Percentiles rank a stretch among this genome's conserved stretches.
Evolutionary conservation across 768 basidiomycete species (phyloP).

Genomic region (Tricholoma matsutake): DNA sequence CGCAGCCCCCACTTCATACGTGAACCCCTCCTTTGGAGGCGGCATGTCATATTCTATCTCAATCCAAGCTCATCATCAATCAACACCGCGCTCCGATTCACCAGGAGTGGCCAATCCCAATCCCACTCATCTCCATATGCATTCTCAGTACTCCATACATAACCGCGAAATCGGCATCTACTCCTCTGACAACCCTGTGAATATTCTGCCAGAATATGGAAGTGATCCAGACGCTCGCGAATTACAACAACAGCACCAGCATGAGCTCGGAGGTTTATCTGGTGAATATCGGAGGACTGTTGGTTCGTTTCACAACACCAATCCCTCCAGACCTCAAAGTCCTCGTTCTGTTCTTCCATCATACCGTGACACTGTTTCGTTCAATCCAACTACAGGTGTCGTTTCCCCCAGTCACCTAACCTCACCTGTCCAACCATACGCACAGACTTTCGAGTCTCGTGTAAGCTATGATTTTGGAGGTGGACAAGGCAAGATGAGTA

Average conservation of each 20-base stretch:
- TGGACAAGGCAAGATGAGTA: slow-evolving; percentile 22
- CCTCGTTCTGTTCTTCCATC: slow-evolving; percentile 31
- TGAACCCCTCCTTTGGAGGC: slow-evolving; percentile 44
- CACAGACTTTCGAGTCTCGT: slow-evolving; percentile 36
- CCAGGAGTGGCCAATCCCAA: slow-evolving; percentile 37
- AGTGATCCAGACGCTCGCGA: slow-evolving; percentile 38
- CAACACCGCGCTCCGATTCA: slow-evolving; percentile 47
- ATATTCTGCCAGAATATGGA: slow-evolving; percentile 35
- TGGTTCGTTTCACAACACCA: slow-evolving; percentile 40
- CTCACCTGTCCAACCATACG: slow-evolving; percentile 37
- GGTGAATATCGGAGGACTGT: slow-evolving; percentile 33
- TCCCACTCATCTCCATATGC: slow-evolving; percentile 30
- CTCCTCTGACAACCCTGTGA: slow-evolving; percentile 32
- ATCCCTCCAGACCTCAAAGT: slow-evolving; percentile 39
- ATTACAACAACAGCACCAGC: slow-evolving; percentile 27
- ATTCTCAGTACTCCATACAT: slow-evolving; percentile 35
- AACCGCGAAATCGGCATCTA: slow-evolving; percentile 33
- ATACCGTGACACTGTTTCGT: slow-evolving; percentile 33
- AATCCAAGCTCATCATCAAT: slow-evolving; percentile 26
- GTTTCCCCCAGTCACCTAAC: slow-evolving; percentile 35
- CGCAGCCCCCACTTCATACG: slow-evolving; percentile 44
- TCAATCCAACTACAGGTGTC: slow-evolving; percentile 26
- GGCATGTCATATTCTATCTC: slow-evolving; percentile 50
- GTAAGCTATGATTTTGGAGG: slow-evolving; percentile 33
- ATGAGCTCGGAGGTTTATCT: slow-evolving; percentile 35